Conservation (phyloP, 176 grass and related monocot species). For the Bolboschoenus planiculmis region DNA sequence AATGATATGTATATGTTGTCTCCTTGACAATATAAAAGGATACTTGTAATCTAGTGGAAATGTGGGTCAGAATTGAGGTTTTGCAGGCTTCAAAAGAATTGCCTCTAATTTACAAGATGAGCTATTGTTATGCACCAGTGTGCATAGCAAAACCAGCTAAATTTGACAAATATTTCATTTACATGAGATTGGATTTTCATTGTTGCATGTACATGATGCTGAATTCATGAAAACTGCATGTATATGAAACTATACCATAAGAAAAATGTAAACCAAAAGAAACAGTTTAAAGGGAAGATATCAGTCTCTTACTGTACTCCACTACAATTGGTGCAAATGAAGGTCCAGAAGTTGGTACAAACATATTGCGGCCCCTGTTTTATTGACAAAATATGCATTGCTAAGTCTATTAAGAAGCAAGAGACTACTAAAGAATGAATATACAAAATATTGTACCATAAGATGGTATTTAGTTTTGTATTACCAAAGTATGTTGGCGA, state of each 20-base stretch:
- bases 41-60: not conserved
- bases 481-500: not conserved
- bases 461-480: not conserved
- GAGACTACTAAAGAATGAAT: not conserved
- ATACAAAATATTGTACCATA: not conserved
- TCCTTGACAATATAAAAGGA: not conserved
- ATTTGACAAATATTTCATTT: not conserved
- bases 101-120: not conserved
- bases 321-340: slow-evolving; percentile 96
- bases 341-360: slow-evolving; percentile 97
- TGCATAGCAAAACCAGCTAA: not conserved
- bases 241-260: not conserved
- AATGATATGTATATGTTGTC: not conserved
- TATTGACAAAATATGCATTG: slow-evolving; percentile 36
- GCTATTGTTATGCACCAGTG: not conserved
- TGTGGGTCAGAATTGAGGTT: not conserved
- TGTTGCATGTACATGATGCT: not conserved
- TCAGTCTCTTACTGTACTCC: slow-evolving; percentile 88
- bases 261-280: slow-evolving; percentile 10
- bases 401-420: not conserved
- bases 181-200: not conserved
- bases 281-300: slow-evolving; percentile 21
- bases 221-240: not conserved
- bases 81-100: not conserved
- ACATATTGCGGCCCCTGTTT: slow-evolving; percentile 96